Evolutionary conservation across 139 green algal genomes (phyloP), one percentile per base, ranked within the genome.

Genomic region (Medakamo hakoo): DNA sequence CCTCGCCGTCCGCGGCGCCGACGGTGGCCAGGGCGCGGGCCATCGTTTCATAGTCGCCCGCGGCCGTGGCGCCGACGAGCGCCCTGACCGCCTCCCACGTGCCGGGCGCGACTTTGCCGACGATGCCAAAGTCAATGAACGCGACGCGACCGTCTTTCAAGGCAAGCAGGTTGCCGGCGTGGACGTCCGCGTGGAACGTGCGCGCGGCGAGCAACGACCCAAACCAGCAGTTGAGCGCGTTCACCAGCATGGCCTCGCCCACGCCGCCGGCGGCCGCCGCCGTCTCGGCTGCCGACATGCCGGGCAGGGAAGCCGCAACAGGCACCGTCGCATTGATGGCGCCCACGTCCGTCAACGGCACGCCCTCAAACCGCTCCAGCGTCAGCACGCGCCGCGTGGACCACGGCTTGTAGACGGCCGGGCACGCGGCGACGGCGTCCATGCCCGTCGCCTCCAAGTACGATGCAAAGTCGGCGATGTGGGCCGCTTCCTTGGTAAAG

Each of bases 111-210:
- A 96, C 83, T 28, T 75, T 70, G 29, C 90, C 92, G 30, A 97
- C 92, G 62, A 97, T 97, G 57, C 92, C 89, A 79, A 95, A 96
- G 65, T 96, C 88, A 49, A 95, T 86, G 78, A 94, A 94, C 22
- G 71, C 84, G 9, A 93, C 82, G 1, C 75, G 64, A 1, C 74
- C 71, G 48, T 84, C 77, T 2, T 48, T 49, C 52, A 97, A 73
- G 59, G 95, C 93, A 20, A 98, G 66, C 68, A 98, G 73, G 74
- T 98, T 98, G 58, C 92, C 91, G 72, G 77, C 77, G 67, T 98
- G 91, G 29, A 98, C 83, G 72, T 98, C 92, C 1, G 93, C 93
- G 68, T 99, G 93, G 87, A 99, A 99, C 0, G 80, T 94, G 19
- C 90, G 80, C 40, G 77, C 86, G 5, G 69, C 72, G n/a, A 96